Conservation (phyloP, 176 grass and related monocot genomes). For the Carex scoparia region DNA sequence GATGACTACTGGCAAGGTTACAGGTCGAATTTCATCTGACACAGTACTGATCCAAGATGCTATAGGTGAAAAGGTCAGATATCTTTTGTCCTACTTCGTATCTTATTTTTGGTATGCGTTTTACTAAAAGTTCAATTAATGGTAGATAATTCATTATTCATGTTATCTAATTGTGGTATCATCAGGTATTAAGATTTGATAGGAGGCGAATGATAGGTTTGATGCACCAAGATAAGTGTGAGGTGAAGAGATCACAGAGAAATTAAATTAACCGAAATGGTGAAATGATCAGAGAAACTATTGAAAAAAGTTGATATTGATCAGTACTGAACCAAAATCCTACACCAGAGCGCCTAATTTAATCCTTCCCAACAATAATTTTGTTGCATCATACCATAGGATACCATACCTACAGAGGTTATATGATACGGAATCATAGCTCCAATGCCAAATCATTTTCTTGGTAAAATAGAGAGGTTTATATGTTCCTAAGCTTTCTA, state of each 20-base stretch:
- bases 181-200: neutral
- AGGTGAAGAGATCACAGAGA: neutral
- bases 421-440: neutral
- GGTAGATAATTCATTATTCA: neutral
- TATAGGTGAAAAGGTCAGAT: slow-evolving; percentile 59
- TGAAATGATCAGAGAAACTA: neutral
- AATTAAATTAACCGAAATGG: neutral
- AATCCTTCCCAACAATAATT: neutral
- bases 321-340: neutral
- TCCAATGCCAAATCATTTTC: neutral
- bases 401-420: neutral
- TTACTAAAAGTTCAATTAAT: neutral
- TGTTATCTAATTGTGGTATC: neutral
- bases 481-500: neutral
- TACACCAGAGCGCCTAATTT: neutral
- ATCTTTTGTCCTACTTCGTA: neutral
- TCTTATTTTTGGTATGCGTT: neutral
- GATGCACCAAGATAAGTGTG: neutral
- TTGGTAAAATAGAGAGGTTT: neutral
- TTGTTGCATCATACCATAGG: neutral
- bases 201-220: neutral
- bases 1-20: slow-evolving; percentile 50
- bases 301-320: neutral
- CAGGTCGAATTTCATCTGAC: slow-evolving; percentile 58
- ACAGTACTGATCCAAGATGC: slow-evolving; percentile 64